phyloP scores from a whole-genome alignment of 768 basidiomycete species.

The Punctularia strigosozonata region DNA sequence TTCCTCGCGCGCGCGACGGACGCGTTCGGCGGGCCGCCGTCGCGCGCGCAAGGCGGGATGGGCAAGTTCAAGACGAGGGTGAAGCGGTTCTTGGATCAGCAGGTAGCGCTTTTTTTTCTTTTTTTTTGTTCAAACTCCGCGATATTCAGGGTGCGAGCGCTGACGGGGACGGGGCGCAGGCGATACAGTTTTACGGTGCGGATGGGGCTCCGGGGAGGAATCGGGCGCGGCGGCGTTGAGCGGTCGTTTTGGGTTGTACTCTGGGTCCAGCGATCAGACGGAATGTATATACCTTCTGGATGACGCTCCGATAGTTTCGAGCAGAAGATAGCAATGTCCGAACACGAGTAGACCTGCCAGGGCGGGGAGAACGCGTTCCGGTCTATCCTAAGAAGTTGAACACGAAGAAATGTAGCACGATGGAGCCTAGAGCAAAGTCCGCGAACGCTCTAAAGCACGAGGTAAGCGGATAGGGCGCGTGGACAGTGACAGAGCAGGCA shows the following conservation, averaged over 20 bases:
- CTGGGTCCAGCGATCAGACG: too few relatives aligned
- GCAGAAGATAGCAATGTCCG: too few relatives aligned
- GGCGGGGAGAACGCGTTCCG: too few relatives aligned
- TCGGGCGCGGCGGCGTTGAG: too few relatives aligned
- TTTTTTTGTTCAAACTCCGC: too few relatives aligned
- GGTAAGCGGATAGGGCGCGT: conserved; percentile 2
- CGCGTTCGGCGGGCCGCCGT: background rate
- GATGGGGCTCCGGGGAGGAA: conserved; percentile 22
- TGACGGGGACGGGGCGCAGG: conserved; percentile 21
- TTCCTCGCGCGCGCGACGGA: conserved; percentile 33
- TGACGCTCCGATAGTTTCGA: too few relatives aligned
- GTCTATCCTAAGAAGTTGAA: conserved; percentile 99
- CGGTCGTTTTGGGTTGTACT: too few relatives aligned
- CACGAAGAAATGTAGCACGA: conserved; percentile 95
- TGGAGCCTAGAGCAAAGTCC: conserved; percentile 90
- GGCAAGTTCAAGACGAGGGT: conserved; percentile 28
- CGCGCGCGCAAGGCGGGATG: conserved; percentile 11
- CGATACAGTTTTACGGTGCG: conserved; percentile 40
- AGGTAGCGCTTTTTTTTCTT: conserved; percentile 17
- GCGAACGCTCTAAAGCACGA: conserved; percentile 71
- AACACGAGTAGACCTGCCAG: too few relatives aligned
- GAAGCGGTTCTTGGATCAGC: conserved; percentile 37
- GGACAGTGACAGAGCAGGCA: background rate
- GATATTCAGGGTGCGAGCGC: background rate
- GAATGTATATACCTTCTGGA: too few relatives aligned